These are phyloP conservation scores for Trichoderma endophyticum DNA, from an alignment of 2,329 filamentous ascomycete species.

Conservation along the genomic window DNA sequence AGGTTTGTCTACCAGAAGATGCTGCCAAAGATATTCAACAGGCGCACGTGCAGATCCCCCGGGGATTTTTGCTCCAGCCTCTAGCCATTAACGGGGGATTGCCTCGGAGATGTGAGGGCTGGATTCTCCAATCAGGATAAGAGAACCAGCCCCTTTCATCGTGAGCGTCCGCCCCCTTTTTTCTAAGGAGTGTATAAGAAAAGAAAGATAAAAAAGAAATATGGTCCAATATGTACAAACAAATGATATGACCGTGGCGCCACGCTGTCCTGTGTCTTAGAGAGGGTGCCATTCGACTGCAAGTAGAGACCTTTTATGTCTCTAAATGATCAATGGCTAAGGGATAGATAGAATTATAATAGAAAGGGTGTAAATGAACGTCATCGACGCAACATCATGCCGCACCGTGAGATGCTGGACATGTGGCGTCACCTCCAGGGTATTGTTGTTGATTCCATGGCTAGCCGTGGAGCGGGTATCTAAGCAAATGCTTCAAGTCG, in stretches of 20 bases:
- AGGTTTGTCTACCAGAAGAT: not conserved
- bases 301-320: not conserved
- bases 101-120: not conserved
- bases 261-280: constrained; percentile 20
- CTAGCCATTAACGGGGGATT: not conserved
- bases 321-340: not conserved
- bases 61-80: not conserved
- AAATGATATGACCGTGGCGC: constrained; percentile 21
- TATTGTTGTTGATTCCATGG: constrained; percentile 4
- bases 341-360: not conserved
- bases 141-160: not conserved
- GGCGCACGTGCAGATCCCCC: not conserved
- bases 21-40: not conserved
- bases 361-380: not conserved
- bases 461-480: constrained; percentile 1
- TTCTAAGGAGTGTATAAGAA: not conserved
- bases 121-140: not conserved
- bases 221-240: constrained; percentile 6
- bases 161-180: not conserved
- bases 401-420: not conserved
- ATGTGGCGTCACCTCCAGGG: constrained; percentile 14
- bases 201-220: not conserved
- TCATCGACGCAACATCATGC: not conserved
- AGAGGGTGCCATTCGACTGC: constrained; percentile 5
- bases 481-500: not conserved